Conservation (phyloP, 306 rosid species). For the Gastrolobium bilobum region DNA sequence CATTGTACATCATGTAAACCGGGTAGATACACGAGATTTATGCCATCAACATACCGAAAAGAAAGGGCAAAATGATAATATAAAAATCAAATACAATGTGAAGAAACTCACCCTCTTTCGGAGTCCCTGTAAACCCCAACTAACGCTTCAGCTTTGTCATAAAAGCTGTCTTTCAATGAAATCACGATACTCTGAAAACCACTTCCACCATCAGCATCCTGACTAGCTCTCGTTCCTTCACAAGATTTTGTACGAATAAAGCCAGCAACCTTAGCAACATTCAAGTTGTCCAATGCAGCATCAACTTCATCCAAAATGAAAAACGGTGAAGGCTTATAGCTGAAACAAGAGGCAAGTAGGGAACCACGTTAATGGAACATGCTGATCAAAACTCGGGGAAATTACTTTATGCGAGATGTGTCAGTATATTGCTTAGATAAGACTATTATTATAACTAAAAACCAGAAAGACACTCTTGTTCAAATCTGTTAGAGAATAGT, state of each 20-base stretch:
- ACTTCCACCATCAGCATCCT: slow-evolving; percentile 74
- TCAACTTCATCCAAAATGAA: slow-evolving; percentile 99
- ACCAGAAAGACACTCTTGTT: not conserved
- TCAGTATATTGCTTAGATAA: slow-evolving; percentile 3
- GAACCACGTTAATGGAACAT: slow-evolving; percentile 43
- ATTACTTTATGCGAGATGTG: slow-evolving; percentile 27
- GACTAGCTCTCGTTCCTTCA: slow-evolving; percentile 79
- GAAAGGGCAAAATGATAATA: not conserved
- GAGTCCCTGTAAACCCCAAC: slow-evolving; percentile 91
- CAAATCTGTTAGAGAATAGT: not conserved
- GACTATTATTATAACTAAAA: not conserved
- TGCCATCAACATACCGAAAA: slow-evolving; percentile 25
- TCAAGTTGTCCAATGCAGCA: slow-evolving; percentile 98
- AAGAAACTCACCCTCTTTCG: slow-evolving; percentile 73
- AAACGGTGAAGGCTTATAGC: slow-evolving; percentile 97
- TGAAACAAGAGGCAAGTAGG: slow-evolving; percentile 54
- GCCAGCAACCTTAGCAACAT: slow-evolving; percentile 97
- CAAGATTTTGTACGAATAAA: slow-evolving; percentile 95
- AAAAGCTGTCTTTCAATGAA: slow-evolving; percentile 90
- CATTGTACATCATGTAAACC: not conserved
- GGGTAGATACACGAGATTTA: slow-evolving; percentile 3
- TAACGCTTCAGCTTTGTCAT: slow-evolving; percentile 92
- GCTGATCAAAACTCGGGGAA: slow-evolving; percentile 19
- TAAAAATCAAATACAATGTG: not conserved
- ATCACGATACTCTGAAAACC: slow-evolving; percentile 99